Base-by-base conservation (phyloP, 2,329 filamentous ascomycete genomes). In the Penicillium sp. region DNA sequence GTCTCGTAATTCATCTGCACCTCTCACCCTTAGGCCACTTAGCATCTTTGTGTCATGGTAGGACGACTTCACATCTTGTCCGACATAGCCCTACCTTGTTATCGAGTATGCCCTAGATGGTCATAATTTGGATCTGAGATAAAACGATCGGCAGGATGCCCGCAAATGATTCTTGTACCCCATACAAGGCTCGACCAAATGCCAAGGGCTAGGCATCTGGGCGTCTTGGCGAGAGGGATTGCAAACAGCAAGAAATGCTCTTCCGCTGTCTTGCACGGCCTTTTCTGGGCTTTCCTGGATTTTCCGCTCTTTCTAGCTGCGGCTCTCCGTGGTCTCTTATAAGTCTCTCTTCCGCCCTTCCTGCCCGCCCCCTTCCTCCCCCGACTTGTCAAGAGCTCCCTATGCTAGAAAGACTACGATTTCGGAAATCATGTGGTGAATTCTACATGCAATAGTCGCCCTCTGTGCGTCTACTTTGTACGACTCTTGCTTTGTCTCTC, bases 121-220 rank as follows among this genome's bases (percentile, higher is more conserved):
- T 17, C 14, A 35, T 19, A 36, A n/a, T 10, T 8, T 25, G 22
- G 19, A 44, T 43, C 16, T 38, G 26, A 35, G 26, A 44, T 31
- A 42, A 35, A 40, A 40, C 26, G 31, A 51, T 50, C 25, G 25
- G 19, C 52, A 53, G 26, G 33, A 38, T 53, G 28, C 31, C 26
- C 33, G 17, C 19, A 25, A 40, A 40, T 12, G 37, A 30, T 31
- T 40, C 26, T 46, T 30, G 53, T 49, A 46, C 25, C 26, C 38
- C 42, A 31, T 43, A 54, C 26, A 55, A 47, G 52, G 47, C 46
- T 60, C 56, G 54, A 60, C 51, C 56, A 53, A 56, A 63, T 64
- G 67, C 67, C 67, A 69, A 69, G 67, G 61, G 57, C 66, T 69
- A 60, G 67, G 67, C 67, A 65, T 62, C 67, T 69, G 62, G 67